phyloP scores from a whole-genome alignment of 192 early-diverging fungal species.

The Lobosporangium transversale region DNA sequence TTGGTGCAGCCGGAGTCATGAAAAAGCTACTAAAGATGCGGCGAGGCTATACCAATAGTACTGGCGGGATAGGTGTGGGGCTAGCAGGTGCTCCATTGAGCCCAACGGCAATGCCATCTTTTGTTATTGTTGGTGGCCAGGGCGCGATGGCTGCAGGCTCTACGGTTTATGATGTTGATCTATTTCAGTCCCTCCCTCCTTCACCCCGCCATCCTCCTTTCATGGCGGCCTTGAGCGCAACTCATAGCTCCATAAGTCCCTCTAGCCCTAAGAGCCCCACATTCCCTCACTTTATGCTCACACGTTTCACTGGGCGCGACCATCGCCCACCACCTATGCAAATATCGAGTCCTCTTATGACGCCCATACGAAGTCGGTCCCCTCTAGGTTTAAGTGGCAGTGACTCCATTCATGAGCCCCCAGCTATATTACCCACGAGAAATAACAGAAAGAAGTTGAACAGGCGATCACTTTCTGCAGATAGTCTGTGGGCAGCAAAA shows the following conservation, averaged over 20 bases:
- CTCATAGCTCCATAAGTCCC: constrained; percentile 4
- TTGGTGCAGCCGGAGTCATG: constrained; percentile 34
- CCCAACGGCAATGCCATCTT: constrained; percentile 5
- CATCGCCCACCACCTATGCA: constrained; percentile 1
- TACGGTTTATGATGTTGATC: constrained; percentile 14
- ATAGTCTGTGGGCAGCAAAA: constrained; percentile 7
- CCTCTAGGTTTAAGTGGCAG: not conserved
- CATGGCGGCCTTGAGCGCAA: not conserved
- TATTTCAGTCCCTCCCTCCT: constrained; percentile 6
- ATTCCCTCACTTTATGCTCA: constrained; percentile 16
- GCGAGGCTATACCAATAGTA: constrained; percentile 11
- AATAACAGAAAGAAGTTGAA: constrained; percentile 12
- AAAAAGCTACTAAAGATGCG: constrained; percentile 26
- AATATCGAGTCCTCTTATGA: constrained; percentile 19
- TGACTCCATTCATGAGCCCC: too few relatives aligned
- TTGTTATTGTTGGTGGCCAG: constrained; percentile 30
- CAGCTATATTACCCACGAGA: too few relatives aligned
- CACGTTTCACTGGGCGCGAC: constrained; percentile 6
- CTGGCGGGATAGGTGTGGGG: too few relatives aligned
- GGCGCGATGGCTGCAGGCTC: constrained; percentile 15
- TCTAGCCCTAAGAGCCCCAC: constrained; percentile 14
- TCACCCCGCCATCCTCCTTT: not conserved
- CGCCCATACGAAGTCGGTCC: constrained; percentile 6
- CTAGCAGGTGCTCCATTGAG: not conserved
- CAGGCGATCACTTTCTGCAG: constrained; percentile 30